Conservation (phyloP, 139 green algal genomes). For the Micractinium conductrix region DNA sequence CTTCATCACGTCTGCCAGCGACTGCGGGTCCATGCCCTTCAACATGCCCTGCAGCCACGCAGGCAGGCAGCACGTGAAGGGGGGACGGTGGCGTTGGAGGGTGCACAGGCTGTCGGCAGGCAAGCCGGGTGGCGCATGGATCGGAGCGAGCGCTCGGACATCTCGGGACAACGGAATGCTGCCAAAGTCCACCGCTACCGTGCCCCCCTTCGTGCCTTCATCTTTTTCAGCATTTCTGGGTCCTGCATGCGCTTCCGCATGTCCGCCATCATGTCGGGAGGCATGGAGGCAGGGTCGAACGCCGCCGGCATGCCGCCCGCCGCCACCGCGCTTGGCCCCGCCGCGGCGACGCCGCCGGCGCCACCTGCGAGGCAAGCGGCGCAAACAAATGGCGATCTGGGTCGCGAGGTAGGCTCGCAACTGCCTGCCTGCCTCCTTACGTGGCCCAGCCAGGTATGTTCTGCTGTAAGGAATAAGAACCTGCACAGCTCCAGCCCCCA, state of each 20-base stretch:
- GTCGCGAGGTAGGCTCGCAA: too few species aligned
- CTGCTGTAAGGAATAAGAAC: too few species aligned
- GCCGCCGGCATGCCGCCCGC: background rate
- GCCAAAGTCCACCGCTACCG: too few species aligned
- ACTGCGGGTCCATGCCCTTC: slow-evolving; percentile 44
- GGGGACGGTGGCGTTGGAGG: background rate
- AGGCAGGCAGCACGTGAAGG: background rate
- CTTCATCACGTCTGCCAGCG: slow-evolving; percentile 31
- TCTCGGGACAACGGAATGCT: too few species aligned
- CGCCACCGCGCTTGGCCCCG: background rate
- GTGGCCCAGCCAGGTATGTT: too few species aligned
- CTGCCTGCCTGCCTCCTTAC: too few species aligned
- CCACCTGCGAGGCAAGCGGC: too few species aligned
- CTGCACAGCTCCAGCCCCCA: too few species aligned
- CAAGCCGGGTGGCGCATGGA: too few species aligned
- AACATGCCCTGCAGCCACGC: slow-evolving; percentile 49
- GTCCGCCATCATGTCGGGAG: slow-evolving; percentile 21
- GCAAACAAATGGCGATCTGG: too few species aligned
- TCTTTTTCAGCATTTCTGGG: slow-evolving; percentile 44
- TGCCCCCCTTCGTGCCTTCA: slow-evolving; percentile 32
- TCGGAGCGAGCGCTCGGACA: too few species aligned
- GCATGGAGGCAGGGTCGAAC: slow-evolving; percentile 26
- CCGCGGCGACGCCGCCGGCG: background rate
- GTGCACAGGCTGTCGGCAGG: too few species aligned
- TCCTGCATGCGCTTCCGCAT: slow-evolving; percentile 44